Evolutionary conservation across 371 early-diverging fungal genomes (phyloP), one percentile per base, ranked within the genome.

Genomic region (Sanchytrium tribonematis): DNA sequence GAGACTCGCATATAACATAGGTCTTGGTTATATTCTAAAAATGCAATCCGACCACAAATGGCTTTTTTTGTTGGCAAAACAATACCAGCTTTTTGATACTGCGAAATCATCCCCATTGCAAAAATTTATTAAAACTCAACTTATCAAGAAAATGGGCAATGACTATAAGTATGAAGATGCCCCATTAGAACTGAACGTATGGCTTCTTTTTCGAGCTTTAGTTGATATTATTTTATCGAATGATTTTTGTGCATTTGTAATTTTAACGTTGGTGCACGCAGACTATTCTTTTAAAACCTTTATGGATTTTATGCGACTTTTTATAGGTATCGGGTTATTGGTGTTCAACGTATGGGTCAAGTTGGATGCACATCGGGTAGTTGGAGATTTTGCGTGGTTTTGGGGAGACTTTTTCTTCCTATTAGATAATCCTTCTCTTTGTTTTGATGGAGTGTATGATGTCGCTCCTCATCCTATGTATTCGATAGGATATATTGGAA

Each of bases 391-490:
- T 78, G 93, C 94, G 28, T 93, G 94, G 93, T 96, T 88, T 88
- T 94, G 95, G 95, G 97, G 95, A 48, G 94, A 94, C 76, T 96
- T 96, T 76, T 96, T 94, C 82, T 93, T 93, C 77, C 78, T 90
- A 70, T 82, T 91, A 31, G 88, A 89, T 68, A 70, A 70, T 30
- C 85, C 87, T 73, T 83, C 86, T 16, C 77, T 91, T 67, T 89
- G 88, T 0, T 91, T 91, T 74, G 90, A 92, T 76, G 91, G 92
- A 30, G 90, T 91, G 0, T 93, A 92, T 76, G 94, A 93, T 74
- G 86, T 90, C 86, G 92, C 91, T 0, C 95, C 95, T 29, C 97
- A 96, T 73, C 97, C 97, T 0, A 94, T 94, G 94, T 96, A 96
- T 77, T 91, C 92, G 12, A 86, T 96, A 31, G 97, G 97, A 0